These are phyloP conservation scores for Salicornia ramosissima DNA, from an alignment of 148 eudicot genomes.

Conservation along the genomic window DNA sequence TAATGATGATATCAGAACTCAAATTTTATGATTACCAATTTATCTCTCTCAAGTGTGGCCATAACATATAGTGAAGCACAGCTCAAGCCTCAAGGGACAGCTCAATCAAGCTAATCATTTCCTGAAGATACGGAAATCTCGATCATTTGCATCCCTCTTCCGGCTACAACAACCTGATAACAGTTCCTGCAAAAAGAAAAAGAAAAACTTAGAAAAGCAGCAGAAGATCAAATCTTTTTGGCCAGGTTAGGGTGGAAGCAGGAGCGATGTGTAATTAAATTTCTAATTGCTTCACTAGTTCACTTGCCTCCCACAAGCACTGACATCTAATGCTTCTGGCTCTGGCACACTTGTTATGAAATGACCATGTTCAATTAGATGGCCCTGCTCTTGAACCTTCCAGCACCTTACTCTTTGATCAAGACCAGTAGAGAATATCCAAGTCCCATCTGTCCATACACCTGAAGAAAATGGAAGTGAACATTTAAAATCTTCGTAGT, in stretches of 20 bases:
- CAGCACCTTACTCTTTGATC: slow-evolving; percentile 96
- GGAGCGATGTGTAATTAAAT: slow-evolving; percentile 6
- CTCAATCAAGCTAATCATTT: slow-evolving; percentile 22
- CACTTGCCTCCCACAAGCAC: slow-evolving; percentile 59
- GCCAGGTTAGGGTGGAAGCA: not conserved
- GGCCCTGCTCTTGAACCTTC: slow-evolving; percentile 43
- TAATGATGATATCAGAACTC: no score
- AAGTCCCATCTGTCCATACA: slow-evolving; percentile 89
- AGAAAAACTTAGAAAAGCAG: slow-evolving; percentile 11
- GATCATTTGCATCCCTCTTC: slow-evolving; percentile 90
- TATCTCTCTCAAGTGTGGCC: no score
- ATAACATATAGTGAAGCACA: slow-evolving; percentile 3
- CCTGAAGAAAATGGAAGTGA: slow-evolving; percentile 40
- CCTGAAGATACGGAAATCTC: slow-evolving; percentile 45
- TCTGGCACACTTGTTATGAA: slow-evolving; percentile 81
- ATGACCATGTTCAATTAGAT: slow-evolving; percentile 52
- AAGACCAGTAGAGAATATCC: slow-evolving; percentile 91
- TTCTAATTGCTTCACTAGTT: slow-evolving; percentile 17
- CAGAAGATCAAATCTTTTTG: not conserved
- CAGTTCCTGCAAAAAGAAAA: slow-evolving; percentile 40
- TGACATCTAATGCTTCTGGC: slow-evolving; percentile 92
- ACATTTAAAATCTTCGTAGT: not conserved
- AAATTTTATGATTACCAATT: no score
- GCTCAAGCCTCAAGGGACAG: not conserved
- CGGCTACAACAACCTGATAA: slow-evolving; percentile 82